Evolutionary conservation across 2,329 filamentous ascomycete genomes (phyloP).

Genomic region (Cercospora berteroae): DNA sequence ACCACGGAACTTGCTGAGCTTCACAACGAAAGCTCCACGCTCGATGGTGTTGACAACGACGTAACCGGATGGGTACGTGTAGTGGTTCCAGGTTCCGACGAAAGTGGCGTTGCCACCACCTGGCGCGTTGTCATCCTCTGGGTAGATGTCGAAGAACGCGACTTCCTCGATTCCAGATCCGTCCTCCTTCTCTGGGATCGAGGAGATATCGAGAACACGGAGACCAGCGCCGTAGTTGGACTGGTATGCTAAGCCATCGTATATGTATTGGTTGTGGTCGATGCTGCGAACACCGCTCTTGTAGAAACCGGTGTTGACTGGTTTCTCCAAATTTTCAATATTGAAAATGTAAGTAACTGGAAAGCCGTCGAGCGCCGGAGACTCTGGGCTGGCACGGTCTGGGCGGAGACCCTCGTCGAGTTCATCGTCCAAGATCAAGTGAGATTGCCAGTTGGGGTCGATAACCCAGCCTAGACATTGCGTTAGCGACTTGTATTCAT

Average conservation of each 20-base stretch:
- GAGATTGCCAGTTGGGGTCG: constrained; percentile 47
- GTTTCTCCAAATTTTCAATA: constrained; percentile 46
- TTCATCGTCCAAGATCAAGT: constrained; percentile 55
- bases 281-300: constrained; percentile 38
- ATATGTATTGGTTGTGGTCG: constrained; percentile 46
- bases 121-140: constrained; percentile 47
- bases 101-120: constrained; percentile 18
- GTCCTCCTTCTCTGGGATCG: constrained; percentile 44
- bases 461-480: constrained; percentile 53
- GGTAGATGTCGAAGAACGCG: constrained; percentile 53
- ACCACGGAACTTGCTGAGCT: constrained; percentile 30
- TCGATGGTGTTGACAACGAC: constrained; percentile 56
- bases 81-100: constrained; percentile 39
- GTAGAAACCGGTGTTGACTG: constrained; percentile 44
- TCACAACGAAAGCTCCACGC: constrained; percentile 51
- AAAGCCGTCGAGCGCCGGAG: constrained; percentile 40
- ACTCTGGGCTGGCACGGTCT: constrained; percentile 30
- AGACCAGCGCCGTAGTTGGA: constrained; percentile 41
- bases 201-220: constrained; percentile 39
- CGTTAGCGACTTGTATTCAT: not conserved
- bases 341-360: constrained; percentile 56
- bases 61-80: constrained; percentile 52
- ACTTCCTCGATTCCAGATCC: constrained; percentile 49
- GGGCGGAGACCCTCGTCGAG: constrained; percentile 51
- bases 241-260: constrained; percentile 40